Base-by-base conservation (phyloP, 139 green algal genomes). In the Coccomyxa sp. region DNA sequence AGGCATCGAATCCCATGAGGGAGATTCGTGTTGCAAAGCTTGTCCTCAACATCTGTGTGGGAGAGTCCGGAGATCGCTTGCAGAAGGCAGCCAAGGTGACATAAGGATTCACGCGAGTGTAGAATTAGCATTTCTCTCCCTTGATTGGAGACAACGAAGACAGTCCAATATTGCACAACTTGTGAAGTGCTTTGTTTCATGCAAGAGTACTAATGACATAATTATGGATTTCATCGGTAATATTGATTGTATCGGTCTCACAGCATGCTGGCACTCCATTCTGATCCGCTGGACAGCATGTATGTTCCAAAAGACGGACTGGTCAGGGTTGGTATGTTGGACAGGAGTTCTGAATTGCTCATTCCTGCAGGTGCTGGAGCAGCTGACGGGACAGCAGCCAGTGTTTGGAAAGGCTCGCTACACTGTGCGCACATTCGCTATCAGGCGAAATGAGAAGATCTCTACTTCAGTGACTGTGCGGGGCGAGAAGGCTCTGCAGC, bases 401-500 rank as follows among this genome's bases (percentile, higher is more conserved):
- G 92, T 99, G 78, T 99, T 96, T 84, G 95, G 97, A 84, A 98
- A 98, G 89, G 97, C 97, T 13, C 90, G 97, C 67, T 99, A 98
- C 95, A 99, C 97, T 67, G 97, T 99, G 83, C 95, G 97, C 76
- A 95, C 92, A 63, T 99, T 99, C 90, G 90, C 90, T 83, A 99
- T 99, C 85, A 95, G 97, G 75, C 93, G 97, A 93, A 99, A 99
- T 79, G 97, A 99, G 92, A 99, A 99, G 91, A 99, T 99, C 88
- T 95, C 96, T 0, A 96, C 91, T 90, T 92, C 85, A 86, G 97
- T 99, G 17, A 99, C 97, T 51, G 92, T 99, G 28, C 92, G 96
- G 38, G 97, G 97, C 76, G 95, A 99, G 89, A 99, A 99, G 94
- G 97, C 97, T n/a, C 91, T 99, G 90, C 92, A 98, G 92, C 94